phyloP scores from a whole-genome alignment of 78 protist genomes.

The Pigoraptor vietnamica region DNA sequence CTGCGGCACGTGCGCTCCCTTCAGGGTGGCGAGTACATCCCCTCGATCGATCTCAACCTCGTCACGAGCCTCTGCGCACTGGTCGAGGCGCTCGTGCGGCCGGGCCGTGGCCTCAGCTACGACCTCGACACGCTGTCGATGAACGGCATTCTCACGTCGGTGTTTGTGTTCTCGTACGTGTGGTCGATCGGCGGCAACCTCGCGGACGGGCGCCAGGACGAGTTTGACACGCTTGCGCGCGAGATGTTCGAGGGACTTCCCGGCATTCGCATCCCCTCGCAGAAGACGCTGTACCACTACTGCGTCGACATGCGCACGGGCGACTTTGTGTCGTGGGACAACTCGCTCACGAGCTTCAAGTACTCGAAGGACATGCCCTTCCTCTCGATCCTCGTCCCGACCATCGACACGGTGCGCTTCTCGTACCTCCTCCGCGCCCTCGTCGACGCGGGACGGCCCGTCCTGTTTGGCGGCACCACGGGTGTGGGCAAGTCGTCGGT shows the following conservation, averaged over 20 bases:
- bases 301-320: neutral
- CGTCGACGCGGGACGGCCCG: conserved; percentile 8
- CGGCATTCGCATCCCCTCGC: neutral
- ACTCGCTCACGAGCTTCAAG: neutral
- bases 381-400: conserved; percentile 39
- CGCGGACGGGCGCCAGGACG: conserved; percentile 2
- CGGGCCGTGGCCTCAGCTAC: neutral
- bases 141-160: neutral
- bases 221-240: conserved; percentile 40
- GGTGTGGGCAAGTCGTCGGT: conserved; percentile 79
- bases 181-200: conserved; percentile 30
- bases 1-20: conserved; percentile 7
- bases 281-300: conserved; percentile 33
- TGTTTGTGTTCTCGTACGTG: neutral
- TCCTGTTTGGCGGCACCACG: conserved; percentile 63
- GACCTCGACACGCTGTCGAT: neutral
- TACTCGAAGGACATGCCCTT: neutral
- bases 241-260: conserved; percentile 15
- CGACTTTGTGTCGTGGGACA: conserved; percentile 50
- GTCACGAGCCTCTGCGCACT: neutral
- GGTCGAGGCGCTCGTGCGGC: conserved; percentile 11
- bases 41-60: neutral
- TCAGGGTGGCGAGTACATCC: conserved; percentile 5
- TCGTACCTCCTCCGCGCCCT: neutral
- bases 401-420: conserved; percentile 23